Conservation (phyloP, 441 rosid genomes). For the Erodium texanum region DNA sequence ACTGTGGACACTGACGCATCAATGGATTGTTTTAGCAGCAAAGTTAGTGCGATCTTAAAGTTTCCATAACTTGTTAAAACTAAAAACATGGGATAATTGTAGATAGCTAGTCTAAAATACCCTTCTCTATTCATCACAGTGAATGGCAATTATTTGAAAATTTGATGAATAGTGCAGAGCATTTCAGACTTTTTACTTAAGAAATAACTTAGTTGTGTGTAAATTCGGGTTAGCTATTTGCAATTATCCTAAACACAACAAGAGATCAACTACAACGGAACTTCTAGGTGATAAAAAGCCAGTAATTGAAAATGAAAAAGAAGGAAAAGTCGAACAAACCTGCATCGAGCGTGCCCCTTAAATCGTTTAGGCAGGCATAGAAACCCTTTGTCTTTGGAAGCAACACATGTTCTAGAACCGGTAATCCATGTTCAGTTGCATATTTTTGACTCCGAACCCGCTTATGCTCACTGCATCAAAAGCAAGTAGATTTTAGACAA, state of each 20-base stretch:
- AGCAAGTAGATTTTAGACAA: background rate
- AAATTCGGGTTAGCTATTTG: too few species aligned
- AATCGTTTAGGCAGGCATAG: conserved; percentile 58
- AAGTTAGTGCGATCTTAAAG: too few species aligned
- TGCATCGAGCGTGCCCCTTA: conserved; percentile 64
- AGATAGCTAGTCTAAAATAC: too few species aligned
- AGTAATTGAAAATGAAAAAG: background rate
- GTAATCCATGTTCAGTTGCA: conserved; percentile 76
- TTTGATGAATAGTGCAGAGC: too few species aligned
- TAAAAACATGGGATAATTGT: background rate
- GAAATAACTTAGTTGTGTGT: too few species aligned
- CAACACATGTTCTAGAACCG: conserved; percentile 61
- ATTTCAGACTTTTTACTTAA: too few species aligned
- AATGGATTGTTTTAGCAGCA: background rate
- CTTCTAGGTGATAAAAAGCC: too few species aligned
- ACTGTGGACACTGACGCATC: too few species aligned
- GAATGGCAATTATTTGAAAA: too few species aligned
- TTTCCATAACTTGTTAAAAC: background rate
- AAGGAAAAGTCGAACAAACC: conserved; percentile 30
- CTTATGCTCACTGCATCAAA: conserved; percentile 64
- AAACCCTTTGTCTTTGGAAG: conserved; percentile 90
- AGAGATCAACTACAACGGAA: background rate
- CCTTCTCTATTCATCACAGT: too few species aligned
- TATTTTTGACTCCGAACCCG: conserved; percentile 54
- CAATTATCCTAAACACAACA: background rate